phyloP scores from a whole-genome alignment of 2,329 filamentous ascomycete species.

The Fusarium mangiferae region DNA sequence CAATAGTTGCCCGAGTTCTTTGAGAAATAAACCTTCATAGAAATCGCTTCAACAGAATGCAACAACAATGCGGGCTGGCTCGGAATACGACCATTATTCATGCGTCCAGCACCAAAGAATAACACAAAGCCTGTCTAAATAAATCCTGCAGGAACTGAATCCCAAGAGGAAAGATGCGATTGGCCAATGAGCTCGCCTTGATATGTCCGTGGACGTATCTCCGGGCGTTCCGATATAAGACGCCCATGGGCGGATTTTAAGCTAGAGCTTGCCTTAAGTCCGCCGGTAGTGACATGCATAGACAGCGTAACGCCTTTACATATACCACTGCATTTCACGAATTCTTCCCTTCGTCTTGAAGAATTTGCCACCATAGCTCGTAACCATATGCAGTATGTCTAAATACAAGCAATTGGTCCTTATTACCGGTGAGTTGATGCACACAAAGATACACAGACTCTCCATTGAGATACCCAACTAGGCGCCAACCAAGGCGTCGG shows the following conservation, averaged over 20 bases:
- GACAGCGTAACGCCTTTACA: too few species aligned
- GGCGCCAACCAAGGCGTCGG: constrained; percentile 27
- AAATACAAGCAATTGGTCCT: constrained; percentile 13
- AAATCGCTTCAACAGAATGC: too few species aligned
- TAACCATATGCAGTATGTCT: neutral
- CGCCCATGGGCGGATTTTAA: constrained; percentile 1
- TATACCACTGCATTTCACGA: too few species aligned
- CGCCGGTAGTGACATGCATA: neutral
- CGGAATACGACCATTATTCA: too few species aligned
- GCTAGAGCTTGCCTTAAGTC: neutral
- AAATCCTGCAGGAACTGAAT: accelerated
- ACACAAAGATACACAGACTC: too few species aligned
- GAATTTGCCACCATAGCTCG: too few species aligned
- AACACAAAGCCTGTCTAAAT: accelerated
- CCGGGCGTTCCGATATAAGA: neutral
- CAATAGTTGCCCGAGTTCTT: too few species aligned
- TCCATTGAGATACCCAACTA: neutral
- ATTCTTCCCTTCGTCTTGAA: too few species aligned
- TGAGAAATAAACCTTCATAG: too few species aligned
- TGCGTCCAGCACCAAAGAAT: accelerated
- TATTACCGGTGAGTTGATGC: constrained; percentile 11
- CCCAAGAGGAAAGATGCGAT: accelerated
- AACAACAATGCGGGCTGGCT: too few species aligned
- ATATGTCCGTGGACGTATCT: constrained; percentile 1
- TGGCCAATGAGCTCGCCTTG: neutral